These are phyloP conservation scores for Bretschneidera sinensis DNA, from an alignment of 345 rosid species.

Conservation along the genomic window DNA sequence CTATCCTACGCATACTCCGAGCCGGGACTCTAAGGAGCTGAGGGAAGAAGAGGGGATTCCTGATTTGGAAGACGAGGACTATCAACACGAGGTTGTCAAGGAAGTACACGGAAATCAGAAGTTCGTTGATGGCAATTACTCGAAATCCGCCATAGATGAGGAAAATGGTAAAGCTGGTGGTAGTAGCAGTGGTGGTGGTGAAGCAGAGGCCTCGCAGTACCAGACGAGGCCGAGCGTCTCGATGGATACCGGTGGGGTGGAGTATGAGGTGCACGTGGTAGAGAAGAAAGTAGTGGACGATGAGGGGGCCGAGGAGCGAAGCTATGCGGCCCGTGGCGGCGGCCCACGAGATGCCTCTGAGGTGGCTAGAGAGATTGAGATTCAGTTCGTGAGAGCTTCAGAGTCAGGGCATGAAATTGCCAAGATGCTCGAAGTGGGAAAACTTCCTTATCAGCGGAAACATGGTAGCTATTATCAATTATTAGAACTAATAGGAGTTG, in stretches of 20 bases:
- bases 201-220: conserved; percentile 20
- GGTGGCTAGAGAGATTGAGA: conserved; percentile 61
- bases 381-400: conserved; percentile 74
- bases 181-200: conserved; percentile 11
- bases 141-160: conserved; percentile 29
- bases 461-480: conserved; percentile 41
- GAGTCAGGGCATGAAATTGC: conserved; percentile 79
- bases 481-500: no score
- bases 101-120: conserved; percentile 51
- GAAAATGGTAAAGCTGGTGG: conserved; percentile 29
- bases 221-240: conserved; percentile 33
- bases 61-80: conserved; percentile 84
- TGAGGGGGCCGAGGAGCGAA: conserved; percentile 34
- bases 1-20: conserved; percentile 46
- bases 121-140: conserved; percentile 30
- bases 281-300: conserved; percentile 75
- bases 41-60: conserved; percentile 96
- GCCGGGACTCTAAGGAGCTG: conserved; percentile 65
- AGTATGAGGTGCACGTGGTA: conserved; percentile 77
- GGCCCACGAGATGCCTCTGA: conserved; percentile 45
- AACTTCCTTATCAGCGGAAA: conserved; percentile 71
- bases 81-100: conserved; percentile 61
- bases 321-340: conserved; percentile 21
- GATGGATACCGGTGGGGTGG: conserved; percentile 38
- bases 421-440: conserved; percentile 83